A percentile compares a stretch with the other conserved stretches of the same genome.
These are phyloP conservation scores for Hygrophorus pudorinus DNA, from an alignment of 768 basidiomycete species.

Conservation along the genomic window DNA sequence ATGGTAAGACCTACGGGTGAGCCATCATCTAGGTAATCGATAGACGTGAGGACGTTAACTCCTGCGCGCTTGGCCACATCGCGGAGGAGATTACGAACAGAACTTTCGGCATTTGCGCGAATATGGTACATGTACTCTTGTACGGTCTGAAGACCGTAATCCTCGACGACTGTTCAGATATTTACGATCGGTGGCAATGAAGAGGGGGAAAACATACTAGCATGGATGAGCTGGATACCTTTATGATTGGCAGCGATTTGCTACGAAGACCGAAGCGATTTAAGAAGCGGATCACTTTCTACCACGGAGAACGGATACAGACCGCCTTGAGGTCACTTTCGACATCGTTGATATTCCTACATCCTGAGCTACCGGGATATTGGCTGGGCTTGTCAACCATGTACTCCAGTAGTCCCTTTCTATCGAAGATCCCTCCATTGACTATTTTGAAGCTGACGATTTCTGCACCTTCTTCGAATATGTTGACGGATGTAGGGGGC, in stretches of 20 bases:
- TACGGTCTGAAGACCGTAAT: constrained; percentile 78
- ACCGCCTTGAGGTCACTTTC: constrained; percentile 90
- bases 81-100: constrained; percentile 73
- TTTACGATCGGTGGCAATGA: constrained; percentile 3
- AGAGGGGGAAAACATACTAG: constrained; percentile 35
- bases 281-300: constrained; percentile 1
- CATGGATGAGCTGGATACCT: constrained; percentile 77
- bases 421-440: constrained; percentile 69
- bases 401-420: constrained; percentile 60
- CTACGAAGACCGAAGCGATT: constrained; percentile 31
- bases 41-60: constrained; percentile 50
- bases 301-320: constrained; percentile 14
- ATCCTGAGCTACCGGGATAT: constrained; percentile 82
- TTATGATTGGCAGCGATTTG: constrained; percentile 95
- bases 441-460: constrained; percentile 92
- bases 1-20: constrained; percentile 48
- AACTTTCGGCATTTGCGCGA: constrained; percentile 77
- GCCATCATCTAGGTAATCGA: constrained; percentile 85
- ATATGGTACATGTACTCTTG: constrained; percentile 94
- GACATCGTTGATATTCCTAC: constrained; percentile 78
- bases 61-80: constrained; percentile 66
- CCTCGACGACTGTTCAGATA: constrained; percentile 56
- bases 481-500: constrained; percentile 86
- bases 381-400: constrained; percentile 75
- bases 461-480: constrained; percentile 92